Percentiles rank a stretch among this genome's conserved stretches.
phyloP scores from a whole-genome alignment of 73 alveolate species.

The Durusdinium trenchii region DNA sequence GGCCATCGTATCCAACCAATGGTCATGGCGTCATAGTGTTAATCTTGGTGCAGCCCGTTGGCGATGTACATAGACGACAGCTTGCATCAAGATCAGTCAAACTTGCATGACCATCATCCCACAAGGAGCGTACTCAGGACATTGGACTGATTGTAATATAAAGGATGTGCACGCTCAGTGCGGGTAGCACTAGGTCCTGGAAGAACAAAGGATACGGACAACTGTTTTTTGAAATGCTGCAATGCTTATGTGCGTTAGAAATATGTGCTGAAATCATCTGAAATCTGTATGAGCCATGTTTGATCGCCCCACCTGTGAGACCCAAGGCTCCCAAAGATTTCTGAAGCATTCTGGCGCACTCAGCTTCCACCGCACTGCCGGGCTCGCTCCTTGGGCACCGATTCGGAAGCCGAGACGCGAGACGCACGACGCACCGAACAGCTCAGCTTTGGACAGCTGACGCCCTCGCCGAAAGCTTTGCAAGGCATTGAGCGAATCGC shows the following conservation, averaged over 20 bases:
- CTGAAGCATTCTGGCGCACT: constrained; percentile 8
- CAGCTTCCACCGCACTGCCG: constrained; percentile 21
- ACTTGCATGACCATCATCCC: too few species aligned
- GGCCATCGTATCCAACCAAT: too few species aligned
- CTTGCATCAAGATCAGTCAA: too few species aligned
- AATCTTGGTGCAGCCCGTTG: too few species aligned
- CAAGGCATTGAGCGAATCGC: constrained; percentile 38
- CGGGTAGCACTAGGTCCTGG: constrained; percentile 11
- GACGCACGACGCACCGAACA: not conserved
- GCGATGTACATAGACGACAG: too few species aligned
- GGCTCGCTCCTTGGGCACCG: constrained; percentile 29
- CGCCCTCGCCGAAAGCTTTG: constrained; percentile 53
- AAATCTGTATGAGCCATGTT: not conserved
- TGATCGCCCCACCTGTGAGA: not conserved
- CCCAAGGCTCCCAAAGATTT: not conserved
- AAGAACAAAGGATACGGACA: not conserved
- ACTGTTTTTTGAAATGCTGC: too few species aligned
- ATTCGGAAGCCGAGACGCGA: not conserved
- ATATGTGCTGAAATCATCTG: not conserved
- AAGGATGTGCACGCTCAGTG: not conserved
- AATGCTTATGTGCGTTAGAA: too few species aligned
- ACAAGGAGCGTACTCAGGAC: constrained; percentile 15
- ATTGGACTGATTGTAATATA: not conserved
- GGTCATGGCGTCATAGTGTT: too few species aligned
- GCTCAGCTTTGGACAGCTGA: constrained; percentile 30